Percentiles rank a stretch among this genome's conserved stretches.
These are phyloP conservation scores for Magnaporthales sp. DNA, from an alignment of 2,329 filamentous ascomycete species.

Conservation along the genomic window DNA sequence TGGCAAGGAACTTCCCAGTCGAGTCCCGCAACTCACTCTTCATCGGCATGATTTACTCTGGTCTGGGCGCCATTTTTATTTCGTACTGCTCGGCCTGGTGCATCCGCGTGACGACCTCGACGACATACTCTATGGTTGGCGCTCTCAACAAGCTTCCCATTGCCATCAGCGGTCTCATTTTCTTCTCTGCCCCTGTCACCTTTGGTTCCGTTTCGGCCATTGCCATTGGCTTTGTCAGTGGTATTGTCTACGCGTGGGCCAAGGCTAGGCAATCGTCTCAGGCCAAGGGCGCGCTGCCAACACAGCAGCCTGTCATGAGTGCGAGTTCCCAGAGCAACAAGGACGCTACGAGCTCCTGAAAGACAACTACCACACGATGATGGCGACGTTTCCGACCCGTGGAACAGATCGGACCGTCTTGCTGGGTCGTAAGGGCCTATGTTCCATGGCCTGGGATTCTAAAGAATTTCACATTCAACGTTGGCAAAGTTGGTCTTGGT, in stretches of 20 bases:
- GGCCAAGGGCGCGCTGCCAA: constrained; percentile 59
- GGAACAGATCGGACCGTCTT: background rate
- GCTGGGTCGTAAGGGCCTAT: background rate
- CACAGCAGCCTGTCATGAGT: constrained; percentile 65
- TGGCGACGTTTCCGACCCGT: background rate
- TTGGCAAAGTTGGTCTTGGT: background rate
- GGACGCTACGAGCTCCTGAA: constrained; percentile 67
- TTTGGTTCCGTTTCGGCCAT: constrained; percentile 90
- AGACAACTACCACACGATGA: background rate
- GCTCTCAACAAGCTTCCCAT: constrained; percentile 97
- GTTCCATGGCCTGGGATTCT: background rate
- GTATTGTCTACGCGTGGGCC: constrained; percentile 80
- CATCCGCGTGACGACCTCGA: constrained; percentile 92
- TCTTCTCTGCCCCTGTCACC: constrained; percentile 92
- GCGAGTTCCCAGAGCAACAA: constrained; percentile 86
- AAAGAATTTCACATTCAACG: background rate
- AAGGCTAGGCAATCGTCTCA: constrained; percentile 72
- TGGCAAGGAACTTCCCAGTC: constrained; percentile 80
- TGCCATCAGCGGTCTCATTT: constrained; percentile 82
- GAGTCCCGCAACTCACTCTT: constrained; percentile 72
- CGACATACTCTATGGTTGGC: constrained; percentile 98
- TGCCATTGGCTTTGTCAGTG: constrained; percentile 80
- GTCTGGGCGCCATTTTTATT: constrained; percentile 89
- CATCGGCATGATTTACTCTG: constrained; percentile 87
- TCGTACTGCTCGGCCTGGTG: constrained; percentile 99